Percentiles rank a stretch among this genome's conserved stretches.
Conservation (phyloP, 2,329 filamentous ascomycete genomes). For the Byssothecium circinans region DNA sequence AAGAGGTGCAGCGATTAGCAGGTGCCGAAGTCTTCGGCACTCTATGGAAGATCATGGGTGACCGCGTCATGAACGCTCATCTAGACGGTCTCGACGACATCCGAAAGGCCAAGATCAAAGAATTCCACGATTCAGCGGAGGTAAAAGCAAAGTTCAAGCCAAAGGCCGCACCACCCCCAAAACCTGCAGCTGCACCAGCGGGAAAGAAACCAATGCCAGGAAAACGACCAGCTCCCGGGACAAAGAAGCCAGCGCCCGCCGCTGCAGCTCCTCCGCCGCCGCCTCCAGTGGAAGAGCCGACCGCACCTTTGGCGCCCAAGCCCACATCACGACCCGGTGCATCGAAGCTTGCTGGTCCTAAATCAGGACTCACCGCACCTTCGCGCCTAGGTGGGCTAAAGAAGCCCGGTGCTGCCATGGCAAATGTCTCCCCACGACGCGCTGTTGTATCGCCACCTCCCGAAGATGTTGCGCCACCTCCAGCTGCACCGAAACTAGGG, state of each 20-base stretch:
- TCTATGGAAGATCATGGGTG: conserved; percentile 97
- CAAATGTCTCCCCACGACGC: conserved; percentile 35
- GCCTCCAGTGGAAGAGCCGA: conserved; percentile 46
- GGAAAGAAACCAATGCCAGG: conserved; percentile 46
- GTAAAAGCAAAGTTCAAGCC: conserved; percentile 92
- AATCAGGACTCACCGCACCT: conserved; percentile 42
- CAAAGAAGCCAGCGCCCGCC: conserved; percentile 54
- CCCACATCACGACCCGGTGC: conserved; percentile 56
- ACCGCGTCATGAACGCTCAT: conserved; percentile 90
- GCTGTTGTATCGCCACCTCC: conserved; percentile 54
- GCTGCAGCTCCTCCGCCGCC: conserved; percentile 42
- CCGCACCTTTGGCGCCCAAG: conserved; percentile 61
- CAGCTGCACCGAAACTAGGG: conserved; percentile 64
- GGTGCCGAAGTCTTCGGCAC: conserved; percentile 92
- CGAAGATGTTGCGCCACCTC: conserved; percentile 48
- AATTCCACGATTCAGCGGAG: conserved; percentile 79
- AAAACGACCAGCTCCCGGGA: conserved; percentile 55
- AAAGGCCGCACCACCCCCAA: conserved; percentile 67
- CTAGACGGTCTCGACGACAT: conserved; percentile 93
- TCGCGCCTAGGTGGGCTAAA: conserved; percentile 46
- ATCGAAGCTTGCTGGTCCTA: conserved; percentile 46
- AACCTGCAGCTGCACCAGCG: conserved; percentile 56
- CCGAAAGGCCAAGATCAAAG: conserved; percentile 91
- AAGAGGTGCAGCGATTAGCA: conserved; percentile 79
- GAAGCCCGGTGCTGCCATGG: conserved; percentile 44